Evolutionary conservation across 345 rosid genomes (phyloP), one percentile per base, ranked within the genome.

Genomic region (Anastatica hierochuntica): DNA sequence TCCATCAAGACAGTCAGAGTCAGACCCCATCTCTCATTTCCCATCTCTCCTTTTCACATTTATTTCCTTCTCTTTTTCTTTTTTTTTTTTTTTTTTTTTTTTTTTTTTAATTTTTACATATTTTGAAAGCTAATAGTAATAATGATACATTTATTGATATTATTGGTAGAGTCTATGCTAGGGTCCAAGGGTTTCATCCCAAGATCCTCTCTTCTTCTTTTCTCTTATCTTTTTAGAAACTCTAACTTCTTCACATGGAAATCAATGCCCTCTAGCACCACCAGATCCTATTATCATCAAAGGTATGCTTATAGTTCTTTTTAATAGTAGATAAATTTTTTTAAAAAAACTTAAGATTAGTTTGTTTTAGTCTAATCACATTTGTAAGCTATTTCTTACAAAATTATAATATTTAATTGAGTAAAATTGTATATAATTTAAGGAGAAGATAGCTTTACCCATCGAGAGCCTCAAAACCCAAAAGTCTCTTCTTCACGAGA

Each of bases 401-500:
- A 56, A 41, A 34, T 54, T 19, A 16, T 35, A 20, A 2, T 39
- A 42, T 58, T 20, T 27, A 51, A 49, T 48, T 26, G 41, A 38
- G 39, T 52, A 24, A 16, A 21, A 40, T 63, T 56, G 54, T 24
- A 7, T 68, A 74, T 6, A 74, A 60, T 70, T 71, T 57, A 74
- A 76, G 80, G 70, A 66, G 52, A 79, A 77, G 40, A 42, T 49
- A 59, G 60, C 59, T 59, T 79, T 74, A 71, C 57, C 71, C 71
- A 53, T 84, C 71, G 86, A 77, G 68, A 79, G 37, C 42, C 72
- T 74, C 62, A 69, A 79, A 64, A 56, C 51, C 24, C 56, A 67
- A 57, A 71, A 53, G 67, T 48, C 70, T 67, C 61, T 37, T 45
- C 68, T 69, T 74, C 86, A 72, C 86, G 81, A 76, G 94, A 82